Evolutionary conservation across 495 filamentous ascomycete genomes (phyloP), one percentile per base, ranked within the genome.

Genomic region (Ascodesmis nigricans): DNA sequence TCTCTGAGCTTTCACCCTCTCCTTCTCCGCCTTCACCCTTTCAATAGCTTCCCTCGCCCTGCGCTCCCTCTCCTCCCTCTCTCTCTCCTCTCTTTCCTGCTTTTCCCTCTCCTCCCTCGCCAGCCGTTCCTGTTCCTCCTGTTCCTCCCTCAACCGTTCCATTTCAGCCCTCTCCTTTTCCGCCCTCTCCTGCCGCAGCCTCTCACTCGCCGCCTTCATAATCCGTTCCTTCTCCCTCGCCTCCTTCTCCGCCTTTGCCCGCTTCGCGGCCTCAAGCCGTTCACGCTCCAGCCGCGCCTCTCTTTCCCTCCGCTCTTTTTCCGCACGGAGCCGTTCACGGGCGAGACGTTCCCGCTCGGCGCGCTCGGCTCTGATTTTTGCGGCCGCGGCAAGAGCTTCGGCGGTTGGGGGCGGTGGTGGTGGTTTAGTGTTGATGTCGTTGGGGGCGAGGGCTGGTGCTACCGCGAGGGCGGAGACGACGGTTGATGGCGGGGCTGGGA

Each of bases 281-380:
- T 61, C 59, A 33, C 58, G 62, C 39, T 63, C 62, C 27, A 62
- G 53, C 30, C 53, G 53, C 34, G 62, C 58, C 30, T 58, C 52
- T 15, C 47, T 57, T 52, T 50, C 52, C 25, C 24, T 46, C 38
- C 39, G 54, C 43, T 51, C 61, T 46, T 33, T 54, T 45, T 53
- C 57, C 27, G n/a, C 50, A 39, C 24, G 54, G 47, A 32, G 49
- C 36, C 56, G 53, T 39, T 63, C 59, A 11, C 55, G 47, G 45
- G 61, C 59, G 31, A 47, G 55, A 21, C 56, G 37, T 40, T 68
- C 64, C 27, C 54, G 55, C 21, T 50, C 49, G 11, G 38, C 28
- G 14, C 42, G 39, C 4, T 49, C 45, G 11, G 35, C 35, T n/a
- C n/a, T n/a, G n/a, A n/a, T n/a, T n/a, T n/a, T n/a, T n/a, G n/a